Conservation (phyloP, 1,284 basidiomycete species). For the Macrocystidia cucumis region DNA sequence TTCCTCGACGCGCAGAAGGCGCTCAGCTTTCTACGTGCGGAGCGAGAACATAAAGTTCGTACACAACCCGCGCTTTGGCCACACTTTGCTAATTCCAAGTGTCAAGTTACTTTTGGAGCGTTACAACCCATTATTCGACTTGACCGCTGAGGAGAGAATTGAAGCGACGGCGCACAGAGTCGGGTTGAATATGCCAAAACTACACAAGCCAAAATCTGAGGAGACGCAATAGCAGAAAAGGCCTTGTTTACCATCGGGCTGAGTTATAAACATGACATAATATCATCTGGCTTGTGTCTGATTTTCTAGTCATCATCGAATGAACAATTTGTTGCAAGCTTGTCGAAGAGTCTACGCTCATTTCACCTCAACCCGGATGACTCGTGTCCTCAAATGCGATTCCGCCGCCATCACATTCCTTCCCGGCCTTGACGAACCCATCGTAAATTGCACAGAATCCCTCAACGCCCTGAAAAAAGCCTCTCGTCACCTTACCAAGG, state of each 20-base stretch:
- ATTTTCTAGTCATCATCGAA: constrained; percentile 1
- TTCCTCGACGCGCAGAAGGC: constrained; percentile 56
- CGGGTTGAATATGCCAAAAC: constrained; percentile 66
- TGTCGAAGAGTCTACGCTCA: constrained; percentile 17
- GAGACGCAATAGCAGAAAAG: not conserved
- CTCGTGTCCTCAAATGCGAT: constrained; percentile 47
- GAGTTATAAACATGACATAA: constrained; percentile 13
- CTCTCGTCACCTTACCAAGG: constrained; percentile 35
- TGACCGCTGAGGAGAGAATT: constrained; percentile 74
- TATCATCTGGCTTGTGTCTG: constrained; percentile 7
- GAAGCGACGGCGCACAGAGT: constrained; percentile 82
- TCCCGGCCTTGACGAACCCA: constrained; percentile 27
- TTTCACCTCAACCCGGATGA: constrained; percentile 18
- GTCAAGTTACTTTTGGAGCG: constrained; percentile 64
- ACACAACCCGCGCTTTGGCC: constrained; percentile 1
- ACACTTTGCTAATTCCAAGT: not conserved
- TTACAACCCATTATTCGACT: constrained; percentile 81
- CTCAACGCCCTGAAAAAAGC: constrained; percentile 39
- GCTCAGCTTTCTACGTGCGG: constrained; percentile 65
- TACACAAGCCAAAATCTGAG: constrained; percentile 17
- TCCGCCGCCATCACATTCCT: constrained; percentile 45
- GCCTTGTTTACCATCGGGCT: not conserved
- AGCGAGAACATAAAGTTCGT: constrained; percentile 45
- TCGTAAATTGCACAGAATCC: constrained; percentile 37
- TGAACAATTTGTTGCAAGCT: constrained; percentile 11